A percentile compares a stretch with the other conserved stretches of the same genome.
Conservation (phyloP, 129 eudicot species). For the Ambrosia artemisiifolia region DNA sequence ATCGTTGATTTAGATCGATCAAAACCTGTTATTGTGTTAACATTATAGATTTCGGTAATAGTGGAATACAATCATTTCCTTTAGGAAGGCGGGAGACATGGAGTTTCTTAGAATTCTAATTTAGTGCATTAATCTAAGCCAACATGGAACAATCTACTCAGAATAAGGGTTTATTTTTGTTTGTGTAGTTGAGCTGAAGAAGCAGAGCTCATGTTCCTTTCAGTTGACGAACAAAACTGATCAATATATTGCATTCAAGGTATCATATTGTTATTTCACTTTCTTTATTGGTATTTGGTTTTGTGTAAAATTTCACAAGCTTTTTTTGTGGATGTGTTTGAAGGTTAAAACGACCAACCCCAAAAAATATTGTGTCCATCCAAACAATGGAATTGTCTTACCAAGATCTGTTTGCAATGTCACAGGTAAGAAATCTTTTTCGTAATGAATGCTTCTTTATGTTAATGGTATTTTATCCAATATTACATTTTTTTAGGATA, state of each 20-base stretch:
- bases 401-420: slow-evolving; percentile 79
- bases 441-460: background rate
- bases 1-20: too few relatives aligned
- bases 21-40: background rate
- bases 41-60: background rate
- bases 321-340: slow-evolving; percentile 5
- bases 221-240: slow-evolving; percentile 85
- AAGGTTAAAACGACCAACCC: slow-evolving; percentile 97
- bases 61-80: background rate
- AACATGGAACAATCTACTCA: background rate
- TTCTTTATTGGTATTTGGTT: background rate
- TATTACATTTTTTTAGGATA: background rate
- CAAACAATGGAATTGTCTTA: slow-evolving; percentile 76
- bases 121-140: background rate
- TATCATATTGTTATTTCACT: slow-evolving; percentile 14
- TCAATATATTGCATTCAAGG: slow-evolving; percentile 89
- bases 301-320: slow-evolving; percentile 13
- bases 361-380: slow-evolving; percentile 88
- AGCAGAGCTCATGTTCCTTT: slow-evolving; percentile 89
- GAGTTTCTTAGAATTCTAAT: background rate
- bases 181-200: slow-evolving; percentile 75
- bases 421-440: slow-evolving; percentile 54
- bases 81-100: background rate
- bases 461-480: background rate
- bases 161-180: slow-evolving; percentile 5